phyloP scores from a whole-genome alignment of 2,329 filamentous ascomycete genomes.

The Ramichloridium luteum region DNA sequence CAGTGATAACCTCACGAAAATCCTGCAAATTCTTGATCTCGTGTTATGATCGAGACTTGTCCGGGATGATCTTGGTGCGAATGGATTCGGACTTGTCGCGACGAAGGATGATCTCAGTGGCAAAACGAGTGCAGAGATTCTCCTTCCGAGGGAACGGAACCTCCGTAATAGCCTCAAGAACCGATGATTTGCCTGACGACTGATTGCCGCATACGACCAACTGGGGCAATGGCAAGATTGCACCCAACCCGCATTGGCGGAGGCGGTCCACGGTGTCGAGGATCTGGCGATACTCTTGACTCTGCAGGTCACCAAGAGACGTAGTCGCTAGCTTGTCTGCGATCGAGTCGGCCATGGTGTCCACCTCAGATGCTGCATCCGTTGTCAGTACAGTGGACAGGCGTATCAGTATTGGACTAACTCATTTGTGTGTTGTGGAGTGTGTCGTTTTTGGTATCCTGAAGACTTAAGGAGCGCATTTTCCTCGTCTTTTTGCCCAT shows the following conservation, averaged over 20 bases:
- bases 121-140: constrained; percentile 47
- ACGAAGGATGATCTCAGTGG: constrained; percentile 47
- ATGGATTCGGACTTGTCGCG: constrained; percentile 18
- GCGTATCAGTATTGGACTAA: too few species aligned
- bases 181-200: constrained; percentile 51
- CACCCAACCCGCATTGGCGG: constrained; percentile 34
- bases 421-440: too few species aligned
- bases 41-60: constrained; percentile 12
- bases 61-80: constrained; percentile 18
- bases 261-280: constrained; percentile 44
- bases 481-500: too few species aligned
- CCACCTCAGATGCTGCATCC: too few species aligned
- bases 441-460: too few species aligned
- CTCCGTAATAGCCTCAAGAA: constrained; percentile 50
- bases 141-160: constrained; percentile 47
- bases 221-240: constrained; percentile 22
- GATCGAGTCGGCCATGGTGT: too few species aligned
- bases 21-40: constrained; percentile 24
- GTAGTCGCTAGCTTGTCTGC: too few species aligned
- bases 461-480: too few species aligned
- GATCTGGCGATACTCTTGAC: constrained; percentile 34
- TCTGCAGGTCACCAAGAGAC: constrained; percentile 29
- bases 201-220: constrained; percentile 47
- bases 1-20: constrained; percentile 19
- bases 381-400: too few species aligned